Evolutionary conservation across 805 yeast species (phyloP), one percentile per base, ranked within the genome.

Genomic region (Brettanomyces naardenensis): DNA sequence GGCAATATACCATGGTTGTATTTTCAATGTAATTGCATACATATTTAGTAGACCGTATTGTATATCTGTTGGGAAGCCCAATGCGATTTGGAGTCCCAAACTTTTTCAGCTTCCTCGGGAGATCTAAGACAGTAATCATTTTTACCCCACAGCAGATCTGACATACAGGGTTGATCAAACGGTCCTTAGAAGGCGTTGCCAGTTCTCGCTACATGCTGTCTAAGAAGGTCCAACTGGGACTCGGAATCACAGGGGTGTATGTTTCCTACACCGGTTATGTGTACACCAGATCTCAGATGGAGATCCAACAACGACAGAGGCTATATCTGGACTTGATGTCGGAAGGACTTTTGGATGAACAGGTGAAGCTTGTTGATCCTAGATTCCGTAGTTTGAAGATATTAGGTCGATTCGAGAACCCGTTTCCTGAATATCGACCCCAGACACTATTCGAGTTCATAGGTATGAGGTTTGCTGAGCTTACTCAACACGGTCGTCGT

Each of bases 391-490:
- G 75, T 3, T 49, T 79, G 42, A 62, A 63, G n/a, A 62, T 86
- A 1, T 71, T 73, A 15, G 96, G 97, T 7, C 66, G 88, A 48
- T 90, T 75, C 61, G 92, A 86, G 41, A 90, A 90, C 51, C 97
- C 97, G 2, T 90, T 90, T 55, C 71, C 71, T 14, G 96, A 90
- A 54, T 90, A 90, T 54, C 68, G 97, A 36, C 82, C 87, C 5
- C 97, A 89, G 59, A 87, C 96, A 0, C 67, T 86, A 6, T 83
- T 83, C 53, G 97, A 90, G 60, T 90, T 89, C 59, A 64, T 85
- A 21, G 65, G 73, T 31, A 81, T 89, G 47, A 65, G 96, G 17
- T 43, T 88, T 3, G 56, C 77, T 40, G 96, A 88, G 54, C 53
- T 86, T 4, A 69, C 82, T 47, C 84, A 82, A 47, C 34, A 39